Conservation (phyloP, 2,329 filamentous ascomycete genomes). For the Epichloe baconii region DNA sequence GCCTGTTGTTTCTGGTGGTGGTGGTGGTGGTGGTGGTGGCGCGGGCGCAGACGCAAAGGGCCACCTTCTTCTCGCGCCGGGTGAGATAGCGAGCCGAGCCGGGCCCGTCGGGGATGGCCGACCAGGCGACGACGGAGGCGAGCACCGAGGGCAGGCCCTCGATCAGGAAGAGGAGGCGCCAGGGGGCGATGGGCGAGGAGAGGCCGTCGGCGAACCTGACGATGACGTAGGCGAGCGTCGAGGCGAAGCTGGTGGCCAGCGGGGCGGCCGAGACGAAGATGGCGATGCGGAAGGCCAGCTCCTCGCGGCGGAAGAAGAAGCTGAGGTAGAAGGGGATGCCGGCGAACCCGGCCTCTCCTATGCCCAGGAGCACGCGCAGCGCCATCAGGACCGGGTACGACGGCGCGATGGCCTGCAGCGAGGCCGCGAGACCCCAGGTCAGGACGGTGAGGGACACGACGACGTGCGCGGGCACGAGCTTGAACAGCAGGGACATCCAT, state of each 20-base stretch:
- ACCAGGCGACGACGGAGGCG: constrained; percentile 61
- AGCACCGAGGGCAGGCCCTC: constrained; percentile 78
- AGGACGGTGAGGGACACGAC: constrained; percentile 51
- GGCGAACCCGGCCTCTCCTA: constrained; percentile 53
- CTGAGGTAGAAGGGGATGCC: constrained; percentile 52
- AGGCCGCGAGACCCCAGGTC: constrained; percentile 69
- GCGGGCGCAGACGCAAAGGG: constrained; percentile 48
- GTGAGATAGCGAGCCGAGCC: constrained; percentile 51
- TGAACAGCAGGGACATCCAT: constrained; percentile 53
- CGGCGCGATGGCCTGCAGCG: constrained; percentile 53
- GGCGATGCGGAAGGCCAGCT: constrained; percentile 74
- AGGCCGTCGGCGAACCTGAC: constrained; percentile 47
- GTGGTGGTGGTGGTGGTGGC: too few relatives aligned
- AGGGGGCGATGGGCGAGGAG: constrained; percentile 57
- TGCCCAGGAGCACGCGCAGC: constrained; percentile 43
- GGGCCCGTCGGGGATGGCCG: constrained; percentile 64
- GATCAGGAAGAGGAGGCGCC: constrained; percentile 73
- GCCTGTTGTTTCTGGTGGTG: constrained; percentile 21
- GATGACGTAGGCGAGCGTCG: constrained; percentile 67
- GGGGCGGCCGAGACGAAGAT: constrained; percentile 79
- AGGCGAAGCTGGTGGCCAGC: constrained; percentile 66
- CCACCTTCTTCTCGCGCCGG: constrained; percentile 53
- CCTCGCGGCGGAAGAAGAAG: constrained; percentile 51
- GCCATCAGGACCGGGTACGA: constrained; percentile 48
- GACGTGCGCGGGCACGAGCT: constrained; percentile 44